Percentiles rank a stretch among this genome's conserved stretches.
These are phyloP conservation scores for Rubia yunnanensis DNA, from an alignment of 257 asterid genomes.

Conservation along the genomic window DNA sequence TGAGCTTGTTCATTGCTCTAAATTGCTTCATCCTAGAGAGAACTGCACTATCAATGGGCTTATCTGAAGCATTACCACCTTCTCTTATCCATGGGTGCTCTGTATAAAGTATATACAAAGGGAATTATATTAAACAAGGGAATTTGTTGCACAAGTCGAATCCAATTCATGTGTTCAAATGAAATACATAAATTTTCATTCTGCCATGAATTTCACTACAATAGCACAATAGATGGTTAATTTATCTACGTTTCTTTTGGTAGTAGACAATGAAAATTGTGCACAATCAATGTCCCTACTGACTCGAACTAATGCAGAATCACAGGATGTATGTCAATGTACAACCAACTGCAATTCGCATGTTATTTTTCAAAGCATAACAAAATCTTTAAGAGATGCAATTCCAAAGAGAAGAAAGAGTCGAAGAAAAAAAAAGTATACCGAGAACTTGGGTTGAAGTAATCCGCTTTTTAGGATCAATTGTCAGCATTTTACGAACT, in stretches of 20 bases:
- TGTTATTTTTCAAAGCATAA: background rate
- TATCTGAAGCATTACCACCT: slow-evolving; percentile 66
- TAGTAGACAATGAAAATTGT: too few species aligned
- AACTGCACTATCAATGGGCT: slow-evolving; percentile 75
- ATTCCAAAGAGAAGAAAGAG: background rate
- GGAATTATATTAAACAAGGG: background rate
- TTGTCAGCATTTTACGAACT: slow-evolving; percentile 71
- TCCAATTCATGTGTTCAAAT: background rate
- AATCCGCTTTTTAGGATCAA: slow-evolving; percentile 72
- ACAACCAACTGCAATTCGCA: background rate
- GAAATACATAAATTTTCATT: background rate
- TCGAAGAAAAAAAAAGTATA: slow-evolving; percentile 22
- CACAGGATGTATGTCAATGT: background rate
- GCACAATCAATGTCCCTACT: background rate
- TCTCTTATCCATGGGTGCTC: slow-evolving; percentile 69
- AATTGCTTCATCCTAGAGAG: slow-evolving; percentile 81
- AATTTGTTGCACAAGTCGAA: background rate
- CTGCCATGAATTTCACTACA: background rate
- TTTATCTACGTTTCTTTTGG: too few species aligned
- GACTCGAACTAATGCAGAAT: background rate
- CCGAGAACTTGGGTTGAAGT: slow-evolving; percentile 83
- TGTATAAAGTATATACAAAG: slow-evolving; percentile 20
- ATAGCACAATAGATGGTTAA: background rate
- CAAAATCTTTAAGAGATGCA: background rate
- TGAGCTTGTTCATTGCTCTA: slow-evolving; percentile 79